phyloP scores from a whole-genome alignment of 257 asterid genomes.

The Eucommia ulmoides region DNA sequence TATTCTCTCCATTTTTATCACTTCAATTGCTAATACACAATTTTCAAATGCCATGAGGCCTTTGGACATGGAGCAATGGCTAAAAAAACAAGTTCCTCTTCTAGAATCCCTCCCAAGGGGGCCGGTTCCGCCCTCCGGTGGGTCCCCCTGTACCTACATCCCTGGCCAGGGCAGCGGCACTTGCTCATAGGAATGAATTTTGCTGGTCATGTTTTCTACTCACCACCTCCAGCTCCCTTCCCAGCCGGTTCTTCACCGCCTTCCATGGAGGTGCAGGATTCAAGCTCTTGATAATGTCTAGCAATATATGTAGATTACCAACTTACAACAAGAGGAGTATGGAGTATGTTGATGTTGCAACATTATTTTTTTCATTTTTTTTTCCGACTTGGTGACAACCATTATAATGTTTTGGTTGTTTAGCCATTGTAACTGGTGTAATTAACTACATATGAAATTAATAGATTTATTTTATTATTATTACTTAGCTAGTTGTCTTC shows the following conservation, averaged over 20 bases:
- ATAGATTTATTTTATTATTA: too few relatives aligned
- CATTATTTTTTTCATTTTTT: too few relatives aligned
- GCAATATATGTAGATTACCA: too few relatives aligned
- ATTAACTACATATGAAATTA: too few relatives aligned
- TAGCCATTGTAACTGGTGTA: too few relatives aligned
- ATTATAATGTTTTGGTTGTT: too few relatives aligned
- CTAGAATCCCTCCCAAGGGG: not conserved
- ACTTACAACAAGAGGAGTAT: too few relatives aligned
- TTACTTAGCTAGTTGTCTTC: too few relatives aligned
- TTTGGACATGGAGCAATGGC: not conserved
- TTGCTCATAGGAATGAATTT: not conserved
- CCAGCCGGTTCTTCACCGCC: not conserved
- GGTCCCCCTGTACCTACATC: not conserved
- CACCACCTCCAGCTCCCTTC: not conserved
- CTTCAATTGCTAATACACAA: not conserved
- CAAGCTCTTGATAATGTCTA: constrained; percentile 1
- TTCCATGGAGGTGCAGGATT: not conserved
- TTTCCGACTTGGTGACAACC: too few relatives aligned
- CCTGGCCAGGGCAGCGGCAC: not conserved
- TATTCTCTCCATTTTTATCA: not conserved
- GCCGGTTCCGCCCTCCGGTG: not conserved
- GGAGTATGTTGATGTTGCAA: too few relatives aligned
- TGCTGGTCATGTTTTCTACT: not conserved
- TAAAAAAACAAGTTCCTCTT: not conserved
- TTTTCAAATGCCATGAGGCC: not conserved